Evolutionary conservation across 306 rosid genomes (phyloP).

Genomic region (Corylus avellana): DNA sequence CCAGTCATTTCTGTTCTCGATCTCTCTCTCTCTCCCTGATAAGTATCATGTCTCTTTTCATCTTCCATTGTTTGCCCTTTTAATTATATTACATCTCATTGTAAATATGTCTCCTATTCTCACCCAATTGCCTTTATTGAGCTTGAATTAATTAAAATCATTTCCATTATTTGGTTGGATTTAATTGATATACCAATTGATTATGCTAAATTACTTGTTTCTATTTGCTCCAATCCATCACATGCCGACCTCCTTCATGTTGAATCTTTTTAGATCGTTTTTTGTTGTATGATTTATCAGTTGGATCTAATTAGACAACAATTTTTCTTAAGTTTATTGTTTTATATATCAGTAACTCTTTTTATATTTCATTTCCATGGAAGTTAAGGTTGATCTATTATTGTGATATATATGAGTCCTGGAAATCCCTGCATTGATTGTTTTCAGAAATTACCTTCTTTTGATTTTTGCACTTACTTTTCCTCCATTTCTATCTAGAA

Average conservation of each 20-base stretch:
- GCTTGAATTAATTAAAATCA: neutral
- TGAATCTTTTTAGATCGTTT: neutral
- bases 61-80: neutral
- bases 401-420: neutral
- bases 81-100: neutral
- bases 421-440: neutral
- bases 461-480: neutral
- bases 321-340: too few species aligned
- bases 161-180: neutral
- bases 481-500: neutral
- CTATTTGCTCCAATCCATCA: neutral
- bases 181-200: neutral
- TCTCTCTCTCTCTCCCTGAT: neutral
- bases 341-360: neutral
- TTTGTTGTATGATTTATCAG: neutral
- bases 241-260: neutral
- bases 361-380: neutral
- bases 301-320: neutral
- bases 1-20: neutral
- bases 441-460: neutral
- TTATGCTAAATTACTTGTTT: neutral
- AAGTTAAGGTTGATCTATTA: neutral
- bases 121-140: neutral
- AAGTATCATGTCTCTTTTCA: neutral
- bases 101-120: neutral